A percentile compares a stretch with the other conserved stretches of the same genome.
These are phyloP conservation scores for Macrolepiota albuminosa DNA, from an alignment of 768 basidiomycete species.

Conservation along the genomic window DNA sequence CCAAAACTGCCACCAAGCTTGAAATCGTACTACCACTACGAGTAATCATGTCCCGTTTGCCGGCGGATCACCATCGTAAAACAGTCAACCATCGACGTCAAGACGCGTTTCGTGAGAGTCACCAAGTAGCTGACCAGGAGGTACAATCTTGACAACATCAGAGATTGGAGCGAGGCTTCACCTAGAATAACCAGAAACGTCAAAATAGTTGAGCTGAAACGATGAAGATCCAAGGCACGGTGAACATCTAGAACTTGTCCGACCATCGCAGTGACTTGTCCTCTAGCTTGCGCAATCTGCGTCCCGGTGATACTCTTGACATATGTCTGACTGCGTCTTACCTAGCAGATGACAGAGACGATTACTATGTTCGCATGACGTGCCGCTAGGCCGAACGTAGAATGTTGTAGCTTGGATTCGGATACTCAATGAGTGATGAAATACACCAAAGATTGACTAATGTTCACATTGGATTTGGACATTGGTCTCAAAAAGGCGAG, in stretches of 20 bases:
- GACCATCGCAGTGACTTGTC: background rate
- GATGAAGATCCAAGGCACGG: background rate
- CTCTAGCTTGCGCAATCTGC: background rate
- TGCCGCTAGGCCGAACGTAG: background rate
- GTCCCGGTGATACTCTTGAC: background rate
- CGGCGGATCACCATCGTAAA: background rate
- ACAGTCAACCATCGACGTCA: background rate
- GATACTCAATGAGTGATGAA: background rate
- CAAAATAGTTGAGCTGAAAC: background rate
- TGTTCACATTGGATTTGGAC: background rate
- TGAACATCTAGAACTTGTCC: background rate
- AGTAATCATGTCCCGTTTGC: too few relatives aligned
- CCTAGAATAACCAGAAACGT: background rate
- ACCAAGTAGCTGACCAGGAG: background rate
- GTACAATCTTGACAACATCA: background rate
- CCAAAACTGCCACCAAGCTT: too few relatives aligned
- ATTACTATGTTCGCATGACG: background rate
- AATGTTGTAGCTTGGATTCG: background rate
- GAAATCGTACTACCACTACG: too few relatives aligned
- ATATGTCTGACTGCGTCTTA: background rate
- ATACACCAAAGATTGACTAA: background rate
- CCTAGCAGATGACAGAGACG: background rate
- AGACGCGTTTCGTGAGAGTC: conserved; percentile 7
- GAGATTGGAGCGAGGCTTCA: background rate
- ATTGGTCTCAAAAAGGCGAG: background rate